Conservation (phyloP, 2,329 filamentous ascomycete species). For the Beauveria bassiana region DNA sequence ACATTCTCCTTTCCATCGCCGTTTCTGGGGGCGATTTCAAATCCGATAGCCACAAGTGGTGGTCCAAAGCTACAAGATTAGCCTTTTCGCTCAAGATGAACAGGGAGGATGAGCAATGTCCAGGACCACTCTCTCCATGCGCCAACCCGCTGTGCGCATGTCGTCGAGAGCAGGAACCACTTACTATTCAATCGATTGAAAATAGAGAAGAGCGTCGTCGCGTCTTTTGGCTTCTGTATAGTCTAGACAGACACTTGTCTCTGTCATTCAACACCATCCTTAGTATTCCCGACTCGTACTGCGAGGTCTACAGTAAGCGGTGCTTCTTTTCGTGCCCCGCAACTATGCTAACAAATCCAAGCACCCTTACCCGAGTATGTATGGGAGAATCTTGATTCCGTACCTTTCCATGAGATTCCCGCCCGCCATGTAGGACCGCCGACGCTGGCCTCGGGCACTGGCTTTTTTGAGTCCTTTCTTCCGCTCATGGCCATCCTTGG, state of each 20-base stretch:
- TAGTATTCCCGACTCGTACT: constrained; percentile 38
- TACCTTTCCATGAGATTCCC: constrained; percentile 24
- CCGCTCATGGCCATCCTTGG: constrained; percentile 41
- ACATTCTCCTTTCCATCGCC: constrained; percentile 36
- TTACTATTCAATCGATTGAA: constrained; percentile 26
- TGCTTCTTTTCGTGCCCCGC: accelerated
- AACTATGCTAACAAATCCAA: constrained; percentile 1
- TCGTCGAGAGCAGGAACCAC: constrained; percentile 21
- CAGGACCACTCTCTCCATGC: constrained; percentile 21
- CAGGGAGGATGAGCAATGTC: constrained; percentile 29
- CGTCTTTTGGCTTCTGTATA: constrained; percentile 41
- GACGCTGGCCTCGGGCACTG: constrained; percentile 30
- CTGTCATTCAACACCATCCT: constrained; percentile 39
- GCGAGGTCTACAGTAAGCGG: constrained; percentile 30
- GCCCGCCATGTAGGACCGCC: constrained; percentile 30
- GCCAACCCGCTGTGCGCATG: constrained; percentile 26
- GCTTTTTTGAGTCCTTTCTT: constrained; percentile 43
- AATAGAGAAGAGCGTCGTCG: constrained; percentile 37
- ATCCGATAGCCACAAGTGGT: constrained; percentile 40
- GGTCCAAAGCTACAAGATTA: constrained; percentile 34
- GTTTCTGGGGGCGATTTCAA: constrained; percentile 42
- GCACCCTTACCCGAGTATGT: constrained; percentile 32
- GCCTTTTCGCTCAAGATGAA: constrained; percentile 30
- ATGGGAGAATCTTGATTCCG: constrained; percentile 32
- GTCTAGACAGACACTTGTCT: constrained; percentile 38